Percentiles rank a stretch among this genome's conserved stretches.
phyloP scores from a whole-genome alignment of 441 rosid genomes.

The Oxalis stricta region DNA sequence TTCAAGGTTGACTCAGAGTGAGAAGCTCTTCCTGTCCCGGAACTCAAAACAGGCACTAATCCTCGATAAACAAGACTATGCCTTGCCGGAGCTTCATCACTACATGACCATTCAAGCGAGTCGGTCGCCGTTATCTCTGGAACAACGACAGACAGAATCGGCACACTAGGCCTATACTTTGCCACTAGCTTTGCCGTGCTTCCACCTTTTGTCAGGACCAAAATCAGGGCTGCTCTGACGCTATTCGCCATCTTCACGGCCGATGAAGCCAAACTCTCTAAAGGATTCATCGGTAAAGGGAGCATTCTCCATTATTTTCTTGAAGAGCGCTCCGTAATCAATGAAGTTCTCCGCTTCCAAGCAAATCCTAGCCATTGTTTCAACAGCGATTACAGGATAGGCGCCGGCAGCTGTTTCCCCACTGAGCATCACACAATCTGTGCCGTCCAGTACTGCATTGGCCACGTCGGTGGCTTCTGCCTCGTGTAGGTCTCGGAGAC shows the following conservation, averaged over 20 bases:
- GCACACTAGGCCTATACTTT: constrained; percentile 44
- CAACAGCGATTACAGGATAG: constrained; percentile 43
- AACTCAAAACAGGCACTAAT: constrained; percentile 30
- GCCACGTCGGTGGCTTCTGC: constrained; percentile 72
- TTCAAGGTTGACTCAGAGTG: constrained; percentile 30
- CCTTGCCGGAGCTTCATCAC: constrained; percentile 35
- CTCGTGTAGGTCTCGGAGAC: constrained; percentile 52
- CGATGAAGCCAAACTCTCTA: constrained; percentile 47
- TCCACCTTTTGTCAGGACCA: constrained; percentile 44
- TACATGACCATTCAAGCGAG: constrained; percentile 24
- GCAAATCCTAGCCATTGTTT: constrained; percentile 52
- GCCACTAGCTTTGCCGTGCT: constrained; percentile 41
- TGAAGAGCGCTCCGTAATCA: constrained; percentile 26
- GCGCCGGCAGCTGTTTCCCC: constrained; percentile 72
- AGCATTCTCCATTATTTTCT: constrained; percentile 23
- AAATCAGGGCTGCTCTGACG: constrained; percentile 28
- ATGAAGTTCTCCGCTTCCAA: constrained; percentile 40
- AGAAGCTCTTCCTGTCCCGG: constrained; percentile 29
- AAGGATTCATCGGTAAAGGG: constrained; percentile 36
- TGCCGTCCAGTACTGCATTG: constrained; percentile 59
- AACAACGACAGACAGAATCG: constrained; percentile 33
- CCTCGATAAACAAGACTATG: constrained; percentile 50
- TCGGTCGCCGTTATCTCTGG: constrained; percentile 32
- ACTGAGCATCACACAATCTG: constrained; percentile 62
- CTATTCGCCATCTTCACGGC: constrained; percentile 34